Percentiles rank a stretch among this genome's conserved stretches.
These are phyloP conservation scores for Hyaloperonospora arabidopsidis DNA, from an alignment of 352 stramenopile genomes.

Conservation along the genomic window DNA sequence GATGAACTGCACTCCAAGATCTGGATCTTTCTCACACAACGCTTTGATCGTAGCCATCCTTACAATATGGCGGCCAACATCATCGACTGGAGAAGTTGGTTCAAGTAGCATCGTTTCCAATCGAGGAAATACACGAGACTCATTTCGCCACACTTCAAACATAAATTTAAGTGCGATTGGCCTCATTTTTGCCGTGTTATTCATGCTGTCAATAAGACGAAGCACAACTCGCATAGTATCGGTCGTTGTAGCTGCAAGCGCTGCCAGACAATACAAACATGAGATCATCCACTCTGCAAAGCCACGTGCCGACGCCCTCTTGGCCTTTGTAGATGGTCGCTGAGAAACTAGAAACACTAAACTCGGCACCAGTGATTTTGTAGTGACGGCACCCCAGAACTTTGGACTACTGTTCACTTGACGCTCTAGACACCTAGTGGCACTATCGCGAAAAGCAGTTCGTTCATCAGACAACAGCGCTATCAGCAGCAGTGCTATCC, in stretches of 20 bases:
- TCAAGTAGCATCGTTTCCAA: slow-evolving; percentile 46
- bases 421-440: slow-evolving; percentile 32
- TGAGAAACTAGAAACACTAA: slow-evolving; percentile 55
- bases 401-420: slow-evolving; percentile 27
- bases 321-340: slow-evolving; percentile 4
- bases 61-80: slow-evolving; percentile 35
- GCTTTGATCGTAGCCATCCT: slow-evolving; percentile 54
- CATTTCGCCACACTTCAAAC: slow-evolving; percentile 51
- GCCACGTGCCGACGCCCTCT: slow-evolving; percentile 1
- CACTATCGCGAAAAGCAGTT: slow-evolving; percentile 13
- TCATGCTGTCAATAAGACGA: slow-evolving; percentile 59
- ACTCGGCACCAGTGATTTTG: slow-evolving; percentile 51
- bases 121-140: slow-evolving; percentile 59
- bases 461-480: slow-evolving; percentile 36
- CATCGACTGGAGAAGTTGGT: slow-evolving; percentile 19
- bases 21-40: slow-evolving; percentile 54
- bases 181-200: slow-evolving; percentile 22
- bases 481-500: slow-evolving; percentile 30
- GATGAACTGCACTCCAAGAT: slow-evolving; percentile 67
- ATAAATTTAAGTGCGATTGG: slow-evolving; percentile 49
- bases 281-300: slow-evolving; percentile 33
- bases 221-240: slow-evolving; percentile 75
- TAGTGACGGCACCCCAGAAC: slow-evolving; percentile 25
- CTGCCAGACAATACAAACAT: slow-evolving; percentile 43
- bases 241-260: slow-evolving; percentile 39